A percentile compares a stretch with the other conserved stretches of the same genome.
These are phyloP conservation scores for Acacia acuminata DNA, from an alignment of 306 rosid genomes.

Conservation along the genomic window DNA sequence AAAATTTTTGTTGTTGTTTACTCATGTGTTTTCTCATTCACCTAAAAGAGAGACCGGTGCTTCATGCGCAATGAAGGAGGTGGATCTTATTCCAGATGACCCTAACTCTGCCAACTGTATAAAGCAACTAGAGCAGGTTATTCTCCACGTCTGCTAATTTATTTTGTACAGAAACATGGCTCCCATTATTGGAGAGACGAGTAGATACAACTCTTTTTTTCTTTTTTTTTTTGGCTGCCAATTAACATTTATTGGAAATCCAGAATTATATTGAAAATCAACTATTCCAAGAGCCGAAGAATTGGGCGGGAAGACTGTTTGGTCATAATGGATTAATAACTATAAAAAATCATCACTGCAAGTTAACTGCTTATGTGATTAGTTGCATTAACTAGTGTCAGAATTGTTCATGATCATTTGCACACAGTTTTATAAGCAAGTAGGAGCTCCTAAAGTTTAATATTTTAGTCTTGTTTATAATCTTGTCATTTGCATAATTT, in stretches of 20 bases:
- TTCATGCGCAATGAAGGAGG: conserved; percentile 96
- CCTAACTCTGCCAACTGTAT: conserved; percentile 81
- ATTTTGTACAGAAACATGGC: conserved; percentile 10
- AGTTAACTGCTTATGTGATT: too few species aligned
- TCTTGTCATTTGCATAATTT: too few species aligned
- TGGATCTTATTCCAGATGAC: conserved; percentile 88
- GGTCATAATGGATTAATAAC: too few species aligned
- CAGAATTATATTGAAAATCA: not conserved
- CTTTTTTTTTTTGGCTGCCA: not conserved
- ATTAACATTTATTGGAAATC: conserved; percentile 7
- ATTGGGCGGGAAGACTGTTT: not conserved
- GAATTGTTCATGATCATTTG: too few species aligned
- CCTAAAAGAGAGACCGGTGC: conserved; percentile 83
- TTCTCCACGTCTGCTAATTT: conserved; percentile 30
- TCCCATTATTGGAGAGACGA: conserved; percentile 13
- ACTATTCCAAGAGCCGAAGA: not conserved
- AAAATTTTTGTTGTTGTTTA: conserved; percentile 1
- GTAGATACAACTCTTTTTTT: not conserved
- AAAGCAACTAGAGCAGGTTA: conserved; percentile 91
- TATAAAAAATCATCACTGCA: too few species aligned
- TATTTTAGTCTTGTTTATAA: too few species aligned
- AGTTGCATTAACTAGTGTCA: too few species aligned
- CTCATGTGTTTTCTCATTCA: conserved; percentile 22
- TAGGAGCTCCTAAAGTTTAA: too few species aligned
- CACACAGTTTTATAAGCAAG: too few species aligned